Base-by-base conservation (phyloP, 805 yeast genomes). In the Candida saitoana region DNA sequence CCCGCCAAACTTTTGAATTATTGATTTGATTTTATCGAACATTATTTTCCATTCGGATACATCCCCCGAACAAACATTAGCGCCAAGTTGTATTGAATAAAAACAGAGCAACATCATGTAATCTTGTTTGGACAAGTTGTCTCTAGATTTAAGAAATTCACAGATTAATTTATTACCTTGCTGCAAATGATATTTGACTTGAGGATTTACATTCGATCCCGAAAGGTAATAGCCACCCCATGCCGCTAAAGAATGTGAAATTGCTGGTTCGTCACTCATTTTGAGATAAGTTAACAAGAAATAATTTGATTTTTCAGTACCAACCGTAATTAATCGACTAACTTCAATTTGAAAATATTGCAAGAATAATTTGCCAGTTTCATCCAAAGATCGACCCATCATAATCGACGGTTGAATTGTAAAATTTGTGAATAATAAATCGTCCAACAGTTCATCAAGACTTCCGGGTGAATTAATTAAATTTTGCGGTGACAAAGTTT, bases 21-120 rank as follows among this genome's bases (percentile, higher is more conserved):
- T 16, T 17, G 29, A 18, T 5, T 38, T 32, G 12, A 43, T 34
- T 18, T 52, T 39, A 12, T 40, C 41, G 32, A 52, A 47, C 14
- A 43, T 38, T 1, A 17, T 24, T 20, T 46, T 40, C 61, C 61
- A 56, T 20, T 43, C 40, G 2, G 36, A 33, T 2, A 46, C 46
- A 41, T 55, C 60, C 12, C 60, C 61, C 5, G 52, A 29, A 47
- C 61, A 56, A 5, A 48, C 40, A 18, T 48, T 34, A 22, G 48
- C 34, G 5, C 54, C 57, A 18, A 45, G 15, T 11, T 17, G 24
- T 12, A 17, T 6, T 15, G 18, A 17, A 14, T 19, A 34, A n/a
- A 34, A 34, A 15, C 37, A 34, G 9, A 34, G 5, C 15, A 34
- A 12, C 25, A 18, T 34, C 16, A 18, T 7, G 11, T 34, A 17